These are phyloP conservation scores for Penicillium longicatenatum DNA, from an alignment of 495 filamentous ascomycete species.

Conservation along the genomic window DNA sequence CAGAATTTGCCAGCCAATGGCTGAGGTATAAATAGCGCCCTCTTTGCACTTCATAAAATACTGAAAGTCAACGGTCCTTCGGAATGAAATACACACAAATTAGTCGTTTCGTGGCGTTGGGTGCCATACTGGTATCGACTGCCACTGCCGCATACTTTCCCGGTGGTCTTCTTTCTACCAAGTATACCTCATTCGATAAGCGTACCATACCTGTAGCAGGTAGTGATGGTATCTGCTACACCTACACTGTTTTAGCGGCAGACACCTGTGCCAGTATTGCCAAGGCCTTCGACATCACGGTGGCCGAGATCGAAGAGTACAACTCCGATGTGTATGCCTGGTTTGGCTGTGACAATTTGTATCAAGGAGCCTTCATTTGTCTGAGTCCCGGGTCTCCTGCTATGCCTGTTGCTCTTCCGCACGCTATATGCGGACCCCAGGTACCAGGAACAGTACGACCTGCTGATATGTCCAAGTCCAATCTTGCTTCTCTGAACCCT, in stretches of 20 bases:
- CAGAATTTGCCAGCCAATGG: neutral
- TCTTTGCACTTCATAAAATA: neutral
- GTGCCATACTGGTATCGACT: neutral
- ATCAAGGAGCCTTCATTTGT: constrained; percentile 17
- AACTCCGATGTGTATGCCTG: constrained; percentile 14
- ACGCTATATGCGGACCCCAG: constrained; percentile 24
- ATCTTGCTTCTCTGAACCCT: constrained; percentile 19
- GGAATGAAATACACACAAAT: neutral
- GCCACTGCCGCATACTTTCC: neutral
- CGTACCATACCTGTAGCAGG: neutral
- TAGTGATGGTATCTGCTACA: constrained; percentile 7
- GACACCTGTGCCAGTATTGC: constrained; percentile 18
- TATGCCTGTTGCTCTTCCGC: constrained; percentile 24
- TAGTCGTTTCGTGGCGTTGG: neutral
- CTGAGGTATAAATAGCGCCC: neutral
- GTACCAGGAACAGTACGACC: constrained; percentile 19
- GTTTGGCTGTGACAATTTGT: constrained; percentile 10
- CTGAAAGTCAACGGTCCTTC: neutral
- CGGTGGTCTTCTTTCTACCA: neutral
- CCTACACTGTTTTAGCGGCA: constrained; percentile 4
- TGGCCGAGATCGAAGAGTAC: constrained; percentile 16
- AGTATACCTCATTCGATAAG: neutral
- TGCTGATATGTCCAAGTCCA: constrained; percentile 9
- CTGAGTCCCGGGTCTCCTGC: constrained; percentile 17
- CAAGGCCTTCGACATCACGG: constrained; percentile 7